phyloP scores from a whole-genome alignment of 805 yeast species.

The Yarrowia bubula region DNA sequence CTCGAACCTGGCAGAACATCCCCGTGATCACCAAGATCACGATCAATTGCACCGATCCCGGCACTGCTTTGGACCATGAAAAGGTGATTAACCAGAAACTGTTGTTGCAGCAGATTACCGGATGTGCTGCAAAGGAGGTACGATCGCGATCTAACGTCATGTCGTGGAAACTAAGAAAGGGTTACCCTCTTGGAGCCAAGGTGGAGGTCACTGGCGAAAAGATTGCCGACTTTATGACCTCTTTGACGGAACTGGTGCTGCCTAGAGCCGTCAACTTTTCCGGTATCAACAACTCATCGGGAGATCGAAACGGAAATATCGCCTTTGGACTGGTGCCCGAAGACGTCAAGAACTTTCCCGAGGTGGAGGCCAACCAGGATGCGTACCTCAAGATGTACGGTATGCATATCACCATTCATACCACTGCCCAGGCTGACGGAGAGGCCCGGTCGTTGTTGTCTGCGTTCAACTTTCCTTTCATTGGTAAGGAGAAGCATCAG shows the following conservation, averaged over 20 bases:
- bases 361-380: constrained; percentile 85
- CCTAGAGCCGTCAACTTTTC: constrained; percentile 87
- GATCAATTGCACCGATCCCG: constrained; percentile 73
- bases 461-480: constrained; percentile 78
- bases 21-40: constrained; percentile 69
- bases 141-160: constrained; percentile 78
- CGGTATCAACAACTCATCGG: constrained; percentile 73
- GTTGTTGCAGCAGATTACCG: constrained; percentile 92
- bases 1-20: constrained; percentile 63
- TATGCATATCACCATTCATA: constrained; percentile 77
- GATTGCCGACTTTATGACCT: constrained; percentile 79
- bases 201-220: constrained; percentile 72
- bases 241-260: constrained; percentile 85
- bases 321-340: constrained; percentile 79
- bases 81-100: constrained; percentile 71
- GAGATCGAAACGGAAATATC: constrained; percentile 83
- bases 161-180: constrained; percentile 81
- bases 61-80: constrained; percentile 59
- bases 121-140: constrained; percentile 71
- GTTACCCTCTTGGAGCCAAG: constrained; percentile 89
- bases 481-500: constrained; percentile 48
- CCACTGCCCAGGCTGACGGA: constrained; percentile 84
- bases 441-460: constrained; percentile 85
- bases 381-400: constrained; percentile 86
- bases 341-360: constrained; percentile 84